A percentile compares a stretch with the other conserved stretches of the same genome.
Evolutionary conservation across 169 alveolate genomes (phyloP).

Genomic region (Cryptosporidium bovis): DNA sequence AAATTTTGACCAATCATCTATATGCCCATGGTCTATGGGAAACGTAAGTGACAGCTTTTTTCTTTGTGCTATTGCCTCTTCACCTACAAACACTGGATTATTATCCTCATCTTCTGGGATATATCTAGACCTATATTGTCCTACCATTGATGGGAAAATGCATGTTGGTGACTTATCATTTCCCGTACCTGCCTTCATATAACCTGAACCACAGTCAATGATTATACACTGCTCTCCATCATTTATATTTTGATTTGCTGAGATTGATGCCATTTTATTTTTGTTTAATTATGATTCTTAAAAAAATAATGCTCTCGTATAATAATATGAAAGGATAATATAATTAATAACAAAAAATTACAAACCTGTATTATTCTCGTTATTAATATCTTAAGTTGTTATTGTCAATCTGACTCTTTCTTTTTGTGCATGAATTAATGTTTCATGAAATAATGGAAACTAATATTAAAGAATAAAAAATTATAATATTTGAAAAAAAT

Average conservation of each 20-base stretch:
- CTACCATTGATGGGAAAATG: slow-evolving; percentile 82
- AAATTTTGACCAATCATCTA: slow-evolving; percentile 82
- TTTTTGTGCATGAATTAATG: not conserved
- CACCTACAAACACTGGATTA: slow-evolving; percentile 82
- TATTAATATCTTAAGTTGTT: not conserved
- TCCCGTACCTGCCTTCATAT: slow-evolving; percentile 84
- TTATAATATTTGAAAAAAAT: not conserved
- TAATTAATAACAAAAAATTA: not conserved
- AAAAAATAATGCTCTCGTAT: not conserved
- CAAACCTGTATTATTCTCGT: too few species aligned
- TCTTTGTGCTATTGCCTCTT: slow-evolving; percentile 80
- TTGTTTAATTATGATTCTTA: not conserved
- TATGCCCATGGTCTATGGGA: slow-evolving; percentile 84
- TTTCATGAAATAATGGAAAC: not conserved
- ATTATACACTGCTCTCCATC: slow-evolving; percentile 54
- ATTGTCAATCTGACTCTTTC: not conserved
- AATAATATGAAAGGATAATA: not conserved
- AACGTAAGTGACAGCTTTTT: slow-evolving; percentile 71
- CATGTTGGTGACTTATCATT: slow-evolving; percentile 83
- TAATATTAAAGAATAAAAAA: not conserved
- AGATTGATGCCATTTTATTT: slow-evolving; percentile 23
- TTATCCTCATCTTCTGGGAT: slow-evolving; percentile 81
- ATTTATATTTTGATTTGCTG: slow-evolving; percentile 32
- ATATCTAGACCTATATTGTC: slow-evolving; percentile 79
- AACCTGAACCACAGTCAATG: slow-evolving; percentile 80